Evolutionary conservation across 495 filamentous ascomycete genomes (phyloP).

Genomic region (Saxophila tyrrhenica): DNA sequence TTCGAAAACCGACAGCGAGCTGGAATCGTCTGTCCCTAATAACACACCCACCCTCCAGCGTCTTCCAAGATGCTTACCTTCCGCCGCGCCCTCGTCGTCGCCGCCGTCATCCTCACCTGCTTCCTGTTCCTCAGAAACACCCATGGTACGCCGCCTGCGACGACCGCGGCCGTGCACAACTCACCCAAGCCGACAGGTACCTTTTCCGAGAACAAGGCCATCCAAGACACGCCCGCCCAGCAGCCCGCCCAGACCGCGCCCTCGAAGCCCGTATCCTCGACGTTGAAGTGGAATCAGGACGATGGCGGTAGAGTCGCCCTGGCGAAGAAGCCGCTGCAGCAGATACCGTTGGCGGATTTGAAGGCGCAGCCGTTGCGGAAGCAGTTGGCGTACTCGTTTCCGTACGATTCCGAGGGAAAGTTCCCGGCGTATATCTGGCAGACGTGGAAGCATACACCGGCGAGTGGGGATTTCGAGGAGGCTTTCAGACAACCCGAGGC

Average conservation of each 20-base stretch:
- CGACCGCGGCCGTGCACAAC: constrained; percentile 21
- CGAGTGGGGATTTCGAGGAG: constrained; percentile 63
- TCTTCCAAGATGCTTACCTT: constrained; percentile 47
- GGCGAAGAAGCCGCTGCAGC: constrained; percentile 37
- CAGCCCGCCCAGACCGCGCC: constrained; percentile 1
- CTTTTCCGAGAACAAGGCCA: constrained; percentile 18
- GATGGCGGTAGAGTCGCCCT: constrained; percentile 28
- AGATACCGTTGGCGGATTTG: constrained; percentile 29
- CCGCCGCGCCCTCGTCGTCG: constrained; percentile 57
- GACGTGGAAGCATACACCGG: constrained; percentile 89
- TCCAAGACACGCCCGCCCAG: constrained; percentile 10
- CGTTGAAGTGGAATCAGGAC: constrained; percentile 15
- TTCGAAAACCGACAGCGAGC: not conserved
- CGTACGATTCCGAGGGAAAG: constrained; percentile 73
- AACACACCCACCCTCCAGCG: not conserved
- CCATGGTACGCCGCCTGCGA: constrained; percentile 31
- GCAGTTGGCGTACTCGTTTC: constrained; percentile 83
- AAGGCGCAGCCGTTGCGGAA: constrained; percentile 51
- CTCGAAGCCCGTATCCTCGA: constrained; percentile 7
- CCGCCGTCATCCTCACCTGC: constrained; percentile 54
- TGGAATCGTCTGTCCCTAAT: not conserved
- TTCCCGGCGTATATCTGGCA: constrained; percentile 99
- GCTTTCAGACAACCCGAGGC: constrained; percentile 71
- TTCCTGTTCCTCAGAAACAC: constrained; percentile 60
- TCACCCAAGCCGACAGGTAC: constrained; percentile 25